Percentiles rank a stretch among this genome's conserved stretches.
Evolutionary conservation across 73 alveolate genomes (phyloP).

Genomic region (Paramecium primaurelia): DNA sequence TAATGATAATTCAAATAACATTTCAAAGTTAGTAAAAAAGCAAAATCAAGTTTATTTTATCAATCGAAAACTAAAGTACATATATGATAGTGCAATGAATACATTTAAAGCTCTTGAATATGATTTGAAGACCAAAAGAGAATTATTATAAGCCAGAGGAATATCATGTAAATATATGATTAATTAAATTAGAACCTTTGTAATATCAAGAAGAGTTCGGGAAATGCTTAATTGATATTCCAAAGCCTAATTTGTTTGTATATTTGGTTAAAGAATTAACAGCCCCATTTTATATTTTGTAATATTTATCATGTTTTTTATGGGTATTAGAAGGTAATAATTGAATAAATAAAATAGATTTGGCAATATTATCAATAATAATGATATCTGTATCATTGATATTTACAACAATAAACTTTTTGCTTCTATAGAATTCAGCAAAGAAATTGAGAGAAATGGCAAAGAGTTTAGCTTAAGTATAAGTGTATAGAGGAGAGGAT

Average conservation of each 20-base stretch:
- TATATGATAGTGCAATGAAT: neutral
- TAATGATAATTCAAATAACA: neutral
- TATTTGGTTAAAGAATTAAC: conserved; percentile 51
- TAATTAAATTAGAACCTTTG: neutral
- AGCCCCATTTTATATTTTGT: conserved; percentile 45
- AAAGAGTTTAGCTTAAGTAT: neutral
- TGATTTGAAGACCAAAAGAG: neutral
- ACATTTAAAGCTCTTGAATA: neutral
- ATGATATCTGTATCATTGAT: conserved; percentile 47
- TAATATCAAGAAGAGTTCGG: conserved; percentile 6
- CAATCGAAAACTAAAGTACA: neutral
- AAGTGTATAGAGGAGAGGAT: conserved; percentile 40
- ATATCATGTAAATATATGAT: neutral
- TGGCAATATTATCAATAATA: neutral
- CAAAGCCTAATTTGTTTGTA: conserved; percentile 37
- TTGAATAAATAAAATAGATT: neutral
- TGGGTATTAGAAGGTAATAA: conserved; percentile 37
- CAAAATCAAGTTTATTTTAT: neutral
- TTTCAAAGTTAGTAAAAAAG: neutral
- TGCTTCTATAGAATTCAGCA: conserved; percentile 27
- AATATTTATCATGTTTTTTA: conserved; percentile 25
- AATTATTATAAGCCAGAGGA: neutral
- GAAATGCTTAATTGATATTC: conserved; percentile 36
- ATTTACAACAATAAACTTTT: conserved; percentile 31
- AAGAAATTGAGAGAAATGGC: conserved; percentile 49